Evolutionary conservation across 164 flowering plant genomes (phyloP).

Genomic region (Berberis vulgaris): DNA sequence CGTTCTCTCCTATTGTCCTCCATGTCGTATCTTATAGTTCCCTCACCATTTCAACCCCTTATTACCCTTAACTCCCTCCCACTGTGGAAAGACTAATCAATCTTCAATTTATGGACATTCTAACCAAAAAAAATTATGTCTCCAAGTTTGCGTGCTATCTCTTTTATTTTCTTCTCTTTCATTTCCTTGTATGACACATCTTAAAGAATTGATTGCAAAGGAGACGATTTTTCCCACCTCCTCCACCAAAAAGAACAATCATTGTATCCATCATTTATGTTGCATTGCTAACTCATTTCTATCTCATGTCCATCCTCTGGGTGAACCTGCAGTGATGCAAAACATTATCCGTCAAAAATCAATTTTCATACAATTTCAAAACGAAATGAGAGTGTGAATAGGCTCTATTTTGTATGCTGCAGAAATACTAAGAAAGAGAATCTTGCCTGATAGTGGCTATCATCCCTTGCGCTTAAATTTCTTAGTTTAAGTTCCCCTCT

Average conservation of each 20-base stretch:
- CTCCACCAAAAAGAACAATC: not conserved
- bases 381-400: not conserved
- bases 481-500: constrained; percentile 76
- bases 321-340: constrained; percentile 13
- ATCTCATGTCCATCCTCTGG: constrained; percentile 10
- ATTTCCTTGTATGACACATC: not conserved
- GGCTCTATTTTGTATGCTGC: not conserved
- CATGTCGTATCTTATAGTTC: no score
- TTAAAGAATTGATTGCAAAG: not conserved
- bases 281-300: not conserved
- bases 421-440: not conserved
- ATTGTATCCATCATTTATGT: not conserved
- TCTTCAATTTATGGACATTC: no score
- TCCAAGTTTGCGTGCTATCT: not conserved
- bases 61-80: no score
- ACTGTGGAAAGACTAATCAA: no score
- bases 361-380: not conserved
- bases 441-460: constrained; percentile 21
- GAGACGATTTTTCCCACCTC: not conserved
- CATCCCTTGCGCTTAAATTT: constrained; percentile 36
- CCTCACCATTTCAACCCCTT: no score
- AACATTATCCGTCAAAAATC: not conserved
- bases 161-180: not conserved
- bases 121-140: no score
- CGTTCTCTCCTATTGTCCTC: no score